phyloP scores from a whole-genome alignment of 768 basidiomycete genomes.

The Leccinum pellstonianum region DNA sequence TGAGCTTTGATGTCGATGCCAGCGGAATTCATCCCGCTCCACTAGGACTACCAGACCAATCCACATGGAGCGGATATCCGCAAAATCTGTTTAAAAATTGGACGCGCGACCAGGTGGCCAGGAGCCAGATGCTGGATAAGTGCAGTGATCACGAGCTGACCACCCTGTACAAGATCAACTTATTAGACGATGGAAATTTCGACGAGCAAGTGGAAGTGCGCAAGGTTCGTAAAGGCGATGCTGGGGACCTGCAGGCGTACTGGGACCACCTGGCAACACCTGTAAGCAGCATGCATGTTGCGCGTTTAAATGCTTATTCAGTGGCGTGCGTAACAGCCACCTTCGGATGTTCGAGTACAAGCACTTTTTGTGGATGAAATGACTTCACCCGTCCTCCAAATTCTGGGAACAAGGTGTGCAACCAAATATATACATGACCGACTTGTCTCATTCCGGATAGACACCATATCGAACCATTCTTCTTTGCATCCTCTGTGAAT shows the following conservation, averaged over 20 bases:
- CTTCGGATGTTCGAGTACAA: constrained; percentile 30
- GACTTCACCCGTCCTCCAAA: constrained; percentile 35
- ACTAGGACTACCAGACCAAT: not conserved
- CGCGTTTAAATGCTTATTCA: not conserved
- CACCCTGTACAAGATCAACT: constrained; percentile 18
- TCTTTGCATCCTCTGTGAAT: constrained; percentile 42
- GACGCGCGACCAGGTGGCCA: constrained; percentile 43
- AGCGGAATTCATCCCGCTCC: not conserved
- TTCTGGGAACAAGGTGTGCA: constrained; percentile 39
- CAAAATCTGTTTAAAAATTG: constrained; percentile 54
- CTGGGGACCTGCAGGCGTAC: constrained; percentile 16
- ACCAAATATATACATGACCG: too few species aligned
- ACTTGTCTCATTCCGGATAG: constrained; percentile 23
- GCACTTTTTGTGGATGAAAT: constrained; percentile 41
- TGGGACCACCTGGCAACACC: constrained; percentile 28
- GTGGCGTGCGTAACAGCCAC: constrained; percentile 20
- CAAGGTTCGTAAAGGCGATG: constrained; percentile 15
- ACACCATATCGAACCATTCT: constrained; percentile 44
- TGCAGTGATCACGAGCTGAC: constrained; percentile 18
- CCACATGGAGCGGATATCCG: constrained; percentile 44
- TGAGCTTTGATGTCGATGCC: constrained; percentile 28
- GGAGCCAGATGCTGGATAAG: constrained; percentile 34
- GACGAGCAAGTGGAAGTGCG: constrained; percentile 13
- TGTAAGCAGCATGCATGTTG: constrained; percentile 20
- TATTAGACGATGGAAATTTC: constrained; percentile 20